Evolutionary conservation across 495 filamentous ascomycete species (phyloP).

Genomic region (Thermothielavioides terrestris): DNA sequence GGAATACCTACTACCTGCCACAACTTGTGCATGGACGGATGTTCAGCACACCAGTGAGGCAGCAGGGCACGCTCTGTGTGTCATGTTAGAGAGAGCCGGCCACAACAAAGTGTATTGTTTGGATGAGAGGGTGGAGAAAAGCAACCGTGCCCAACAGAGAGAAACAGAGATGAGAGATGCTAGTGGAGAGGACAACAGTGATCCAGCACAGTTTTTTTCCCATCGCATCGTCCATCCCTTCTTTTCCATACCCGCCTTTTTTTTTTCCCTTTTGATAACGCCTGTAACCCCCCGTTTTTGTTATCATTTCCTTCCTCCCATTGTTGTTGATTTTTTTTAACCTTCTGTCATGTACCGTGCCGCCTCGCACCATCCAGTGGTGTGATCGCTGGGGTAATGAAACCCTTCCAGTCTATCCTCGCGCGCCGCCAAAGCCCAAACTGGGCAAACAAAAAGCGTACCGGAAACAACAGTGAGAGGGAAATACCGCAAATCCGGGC

Average conservation of each 20-base stretch:
- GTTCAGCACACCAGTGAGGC: no score
- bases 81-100: background rate
- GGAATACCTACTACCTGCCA: no score
- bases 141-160: background rate
- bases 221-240: background rate
- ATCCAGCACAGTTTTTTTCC: slow-evolving; percentile 3
- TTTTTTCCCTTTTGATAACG: background rate
- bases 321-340: background rate
- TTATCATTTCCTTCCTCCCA: background rate
- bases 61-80: background rate
- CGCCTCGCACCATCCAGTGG: background rate
- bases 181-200: background rate
- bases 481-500: background rate
- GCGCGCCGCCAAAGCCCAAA: background rate
- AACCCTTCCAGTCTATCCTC: slow-evolving; percentile 1
- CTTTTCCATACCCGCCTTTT: background rate
- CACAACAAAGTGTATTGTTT: background rate
- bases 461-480: background rate
- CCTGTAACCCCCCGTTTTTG: slow-evolving; percentile 1
- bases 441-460: background rate
- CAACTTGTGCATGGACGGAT: no score
- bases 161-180: background rate
- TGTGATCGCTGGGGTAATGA: background rate
- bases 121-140: no score
- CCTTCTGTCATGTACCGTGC: background rate